Evolutionary conservation across 1,284 basidiomycete genomes (phyloP).

Genomic region (Paramarasmius palmivorus): DNA sequence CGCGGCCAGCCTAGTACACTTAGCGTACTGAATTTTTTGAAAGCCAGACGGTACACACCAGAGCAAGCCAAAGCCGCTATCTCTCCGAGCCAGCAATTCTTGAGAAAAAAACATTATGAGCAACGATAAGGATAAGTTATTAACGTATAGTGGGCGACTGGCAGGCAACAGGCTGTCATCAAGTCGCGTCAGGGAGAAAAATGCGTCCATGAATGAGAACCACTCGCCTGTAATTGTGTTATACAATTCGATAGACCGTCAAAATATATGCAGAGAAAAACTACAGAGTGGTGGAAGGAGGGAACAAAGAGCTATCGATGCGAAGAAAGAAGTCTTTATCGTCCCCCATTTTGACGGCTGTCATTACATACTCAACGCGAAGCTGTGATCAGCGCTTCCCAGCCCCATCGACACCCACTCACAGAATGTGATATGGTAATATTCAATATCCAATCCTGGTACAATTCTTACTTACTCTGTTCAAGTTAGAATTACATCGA

Average conservation of each 20-base stretch:
- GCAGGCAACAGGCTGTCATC: not conserved
- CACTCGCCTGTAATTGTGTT: too few species aligned
- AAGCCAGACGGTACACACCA: slow-evolving; percentile 45
- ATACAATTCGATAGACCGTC: too few species aligned
- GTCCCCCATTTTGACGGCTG: too few species aligned
- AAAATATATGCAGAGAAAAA: not conserved
- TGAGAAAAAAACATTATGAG: slow-evolving; percentile 72
- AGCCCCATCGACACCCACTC: too few species aligned
- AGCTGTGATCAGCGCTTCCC: too few species aligned
- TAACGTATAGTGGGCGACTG: not conserved
- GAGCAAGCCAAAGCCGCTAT: slow-evolving; percentile 79
- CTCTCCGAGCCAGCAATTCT: slow-evolving; percentile 70
- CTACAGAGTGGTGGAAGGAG: not conserved
- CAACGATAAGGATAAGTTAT: not conserved
- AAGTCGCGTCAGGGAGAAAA: not conserved
- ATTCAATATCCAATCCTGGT: too few species aligned
- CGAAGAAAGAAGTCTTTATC: not conserved
- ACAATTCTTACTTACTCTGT: too few species aligned
- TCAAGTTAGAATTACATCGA: too few species aligned
- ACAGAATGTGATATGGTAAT: too few species aligned
- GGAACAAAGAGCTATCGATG: not conserved
- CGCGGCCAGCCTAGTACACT: slow-evolving; percentile 74
- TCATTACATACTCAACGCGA: too few species aligned
- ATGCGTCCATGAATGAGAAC: too few species aligned
- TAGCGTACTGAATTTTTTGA: not conserved